phyloP scores from a whole-genome alignment of 2,329 filamentous ascomycete species.

The Bipolaris cookei region DNA sequence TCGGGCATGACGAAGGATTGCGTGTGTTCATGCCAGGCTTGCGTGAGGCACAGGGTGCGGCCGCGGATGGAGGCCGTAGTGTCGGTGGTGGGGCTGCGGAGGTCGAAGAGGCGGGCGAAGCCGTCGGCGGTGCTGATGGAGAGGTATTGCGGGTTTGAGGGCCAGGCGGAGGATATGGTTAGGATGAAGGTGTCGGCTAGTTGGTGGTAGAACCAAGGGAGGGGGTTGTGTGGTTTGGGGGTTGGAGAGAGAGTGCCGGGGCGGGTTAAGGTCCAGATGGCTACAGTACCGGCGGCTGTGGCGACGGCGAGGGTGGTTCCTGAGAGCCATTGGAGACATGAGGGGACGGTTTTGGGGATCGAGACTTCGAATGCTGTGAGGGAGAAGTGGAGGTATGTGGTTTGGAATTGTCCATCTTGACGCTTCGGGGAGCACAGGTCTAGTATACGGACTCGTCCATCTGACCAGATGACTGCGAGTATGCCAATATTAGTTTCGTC shows the following conservation, averaged over 20 bases:
- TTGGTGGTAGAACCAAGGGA: conserved; percentile 53
- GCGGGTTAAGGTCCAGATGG: conserved; percentile 58
- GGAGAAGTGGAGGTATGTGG: conserved; percentile 52
- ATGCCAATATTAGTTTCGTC: conserved; percentile 54
- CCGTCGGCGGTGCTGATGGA: conserved; percentile 62
- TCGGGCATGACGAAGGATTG: conserved; percentile 62
- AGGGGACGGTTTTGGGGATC: conserved; percentile 61
- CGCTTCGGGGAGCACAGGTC: conserved; percentile 50
- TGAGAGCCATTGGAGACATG: conserved; percentile 64
- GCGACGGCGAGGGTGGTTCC: conserved; percentile 61
- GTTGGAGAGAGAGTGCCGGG: conserved; percentile 35
- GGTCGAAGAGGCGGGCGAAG: conserved; percentile 60
- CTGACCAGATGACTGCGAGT: conserved; percentile 64
- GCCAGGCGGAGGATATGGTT: conserved; percentile 58
- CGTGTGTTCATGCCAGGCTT: conserved; percentile 63
- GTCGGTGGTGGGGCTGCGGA: conserved; percentile 56
- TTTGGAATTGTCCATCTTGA: conserved; percentile 6
- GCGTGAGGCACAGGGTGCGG: conserved; percentile 56
- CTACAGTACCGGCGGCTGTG: conserved; percentile 63
- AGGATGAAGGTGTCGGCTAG: conserved; percentile 57
- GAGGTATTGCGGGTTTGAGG: conserved; percentile 60
- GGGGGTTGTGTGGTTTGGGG: conserved; percentile 20
- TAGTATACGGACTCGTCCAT: conserved; percentile 63
- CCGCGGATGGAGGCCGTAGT: conserved; percentile 55
- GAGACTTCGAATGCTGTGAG: conserved; percentile 58